Conservation (phyloP, 768 basidiomycete genomes). For the Ephemerocybe angulata region DNA sequence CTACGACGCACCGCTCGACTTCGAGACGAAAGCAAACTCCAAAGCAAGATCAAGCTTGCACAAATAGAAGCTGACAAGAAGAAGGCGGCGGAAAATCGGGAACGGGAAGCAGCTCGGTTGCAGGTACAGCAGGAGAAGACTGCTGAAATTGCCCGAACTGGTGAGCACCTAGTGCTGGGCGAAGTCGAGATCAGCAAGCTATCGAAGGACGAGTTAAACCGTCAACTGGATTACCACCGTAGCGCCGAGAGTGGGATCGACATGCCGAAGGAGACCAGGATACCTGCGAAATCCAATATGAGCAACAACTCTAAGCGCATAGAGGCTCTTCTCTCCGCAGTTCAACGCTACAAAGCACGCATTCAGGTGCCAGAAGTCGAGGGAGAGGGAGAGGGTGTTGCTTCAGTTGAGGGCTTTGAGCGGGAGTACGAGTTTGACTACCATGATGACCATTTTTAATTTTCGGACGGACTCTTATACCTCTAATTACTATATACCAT, state of each 20-base stretch:
- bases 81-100: slow-evolving; percentile 6
- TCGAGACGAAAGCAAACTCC: background rate
- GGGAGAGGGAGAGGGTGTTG: background rate
- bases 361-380: background rate
- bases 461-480: background rate
- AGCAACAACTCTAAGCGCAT: background rate
- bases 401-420: background rate
- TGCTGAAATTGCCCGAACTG: background rate
- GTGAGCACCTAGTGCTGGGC: slow-evolving; percentile 7
- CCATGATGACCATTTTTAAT: background rate
- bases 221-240: slow-evolving; percentile 14
- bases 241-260: slow-evolving; percentile 8
- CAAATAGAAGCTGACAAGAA: slow-evolving; percentile 12
- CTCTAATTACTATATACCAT: background rate
- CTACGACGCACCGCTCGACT: slow-evolving; percentile 6
- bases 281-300: background rate
- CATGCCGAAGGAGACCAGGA: background rate
- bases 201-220: slow-evolving; percentile 1
- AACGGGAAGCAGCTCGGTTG: slow-evolving; percentile 8
- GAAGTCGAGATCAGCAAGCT: slow-evolving; percentile 5
- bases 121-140: background rate
- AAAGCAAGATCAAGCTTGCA: slow-evolving; percentile 1
- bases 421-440: background rate
- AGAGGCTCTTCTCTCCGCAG: background rate
- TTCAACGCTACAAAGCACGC: too few relatives aligned